These are phyloP conservation scores for Zasmidium angulare DNA, from an alignment of 2,329 filamentous ascomycete species.

Conservation along the genomic window DNA sequence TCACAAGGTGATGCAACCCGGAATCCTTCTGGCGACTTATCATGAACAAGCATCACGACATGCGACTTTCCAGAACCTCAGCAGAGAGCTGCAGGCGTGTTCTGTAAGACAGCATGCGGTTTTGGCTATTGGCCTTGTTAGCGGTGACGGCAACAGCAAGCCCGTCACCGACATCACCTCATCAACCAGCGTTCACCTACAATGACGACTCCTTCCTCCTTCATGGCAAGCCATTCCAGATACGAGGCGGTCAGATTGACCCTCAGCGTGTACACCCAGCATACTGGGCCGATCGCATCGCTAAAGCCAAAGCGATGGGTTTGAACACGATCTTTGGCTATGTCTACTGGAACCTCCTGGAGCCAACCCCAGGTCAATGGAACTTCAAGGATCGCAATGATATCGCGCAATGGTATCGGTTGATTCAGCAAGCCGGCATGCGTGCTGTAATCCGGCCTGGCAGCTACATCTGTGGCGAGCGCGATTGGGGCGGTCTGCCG, in stretches of 20 bases:
- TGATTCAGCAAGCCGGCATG: slow-evolving; percentile 50
- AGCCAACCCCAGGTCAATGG: slow-evolving; percentile 44
- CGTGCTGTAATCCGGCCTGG: slow-evolving; percentile 49
- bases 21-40: background rate
- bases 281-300: slow-evolving; percentile 50
- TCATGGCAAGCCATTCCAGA: slow-evolving; percentile 26
- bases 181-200: slow-evolving; percentile 7
- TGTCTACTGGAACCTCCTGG: slow-evolving; percentile 53
- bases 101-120: background rate
- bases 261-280: slow-evolving; percentile 49
- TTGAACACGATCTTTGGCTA: slow-evolving; percentile 54
- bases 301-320: slow-evolving; percentile 50
- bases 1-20: background rate
- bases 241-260: slow-evolving; percentile 54
- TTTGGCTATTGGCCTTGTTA: background rate
- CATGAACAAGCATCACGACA: background rate
- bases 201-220: slow-evolving; percentile 9
- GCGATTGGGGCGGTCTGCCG: slow-evolving; percentile 53
- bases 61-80: background rate
- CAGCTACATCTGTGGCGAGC: slow-evolving; percentile 52
- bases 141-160: background rate
- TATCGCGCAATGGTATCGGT: slow-evolving; percentile 49
- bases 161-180: background rate
- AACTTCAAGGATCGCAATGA: slow-evolving; percentile 43
- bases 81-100: background rate